Conservation (phyloP, 1,284 basidiomycete genomes). For the Trichosporon sp. region DNA sequence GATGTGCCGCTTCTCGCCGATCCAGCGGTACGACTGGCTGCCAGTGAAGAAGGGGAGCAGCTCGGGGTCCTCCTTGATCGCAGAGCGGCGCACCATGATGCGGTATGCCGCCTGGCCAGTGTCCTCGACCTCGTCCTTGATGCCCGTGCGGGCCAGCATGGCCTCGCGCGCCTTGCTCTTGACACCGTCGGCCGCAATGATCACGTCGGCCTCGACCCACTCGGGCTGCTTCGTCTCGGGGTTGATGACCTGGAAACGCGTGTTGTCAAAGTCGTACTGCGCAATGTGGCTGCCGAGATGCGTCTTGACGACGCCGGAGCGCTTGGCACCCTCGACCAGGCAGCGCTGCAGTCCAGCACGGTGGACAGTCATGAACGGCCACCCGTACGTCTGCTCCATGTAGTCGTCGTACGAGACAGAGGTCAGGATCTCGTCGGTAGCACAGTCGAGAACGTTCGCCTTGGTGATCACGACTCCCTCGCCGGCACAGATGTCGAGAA, state of each 20-base stretch:
- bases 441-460: slow-evolving; percentile 36
- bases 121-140: slow-evolving; percentile 42
- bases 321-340: slow-evolving; percentile 28
- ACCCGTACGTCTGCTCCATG: slow-evolving; percentile 35
- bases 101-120: slow-evolving; percentile 49
- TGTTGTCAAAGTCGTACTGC: slow-evolving; percentile 38
- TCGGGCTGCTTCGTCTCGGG: slow-evolving; percentile 14
- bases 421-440: slow-evolving; percentile 34
- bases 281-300: slow-evolving; percentile 32
- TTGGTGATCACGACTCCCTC: slow-evolving; percentile 35
- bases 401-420: slow-evolving; percentile 31
- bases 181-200: slow-evolving; percentile 46
- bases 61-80: slow-evolving; percentile 43
- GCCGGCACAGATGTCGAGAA: slow-evolving; percentile 22
- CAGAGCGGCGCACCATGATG: slow-evolving; percentile 38
- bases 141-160: slow-evolving; percentile 37
- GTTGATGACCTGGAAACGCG: slow-evolving; percentile 28
- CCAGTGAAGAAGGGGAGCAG: slow-evolving; percentile 41
- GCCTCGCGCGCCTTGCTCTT: slow-evolving; percentile 36
- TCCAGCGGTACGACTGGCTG: slow-evolving; percentile 43
- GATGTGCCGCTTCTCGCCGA: slow-evolving; percentile 44
- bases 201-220: slow-evolving; percentile 43
- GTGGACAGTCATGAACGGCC: slow-evolving; percentile 39
- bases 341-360: slow-evolving; percentile 41
- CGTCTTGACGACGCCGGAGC: slow-evolving; percentile 32